Percentiles rank a stretch among this genome's conserved stretches.
phyloP scores from a whole-genome alignment of 169 alveolate species.

The Neospora caninum region DNA sequence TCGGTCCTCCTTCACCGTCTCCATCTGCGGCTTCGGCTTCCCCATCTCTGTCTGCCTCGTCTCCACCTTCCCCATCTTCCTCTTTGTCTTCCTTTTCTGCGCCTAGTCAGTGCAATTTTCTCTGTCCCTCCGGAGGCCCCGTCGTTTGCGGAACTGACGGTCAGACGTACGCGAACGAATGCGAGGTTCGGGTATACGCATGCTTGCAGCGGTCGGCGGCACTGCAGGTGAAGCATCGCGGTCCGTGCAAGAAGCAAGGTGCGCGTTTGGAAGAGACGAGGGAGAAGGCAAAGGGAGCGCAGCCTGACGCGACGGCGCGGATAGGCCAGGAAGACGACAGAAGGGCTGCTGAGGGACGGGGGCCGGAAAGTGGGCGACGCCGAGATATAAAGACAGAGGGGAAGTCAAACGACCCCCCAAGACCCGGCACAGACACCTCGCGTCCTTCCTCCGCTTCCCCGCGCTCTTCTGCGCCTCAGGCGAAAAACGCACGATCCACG shows the following conservation, averaged over 20 bases:
- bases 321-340: neutral
- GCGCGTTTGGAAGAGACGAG: neutral
- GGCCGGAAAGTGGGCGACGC: neutral
- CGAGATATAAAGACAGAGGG: neutral
- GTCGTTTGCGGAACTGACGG: slow-evolving; percentile 36
- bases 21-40: neutral
- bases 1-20: neutral
- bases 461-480: no score
- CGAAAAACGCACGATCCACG: no score
- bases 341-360: neutral
- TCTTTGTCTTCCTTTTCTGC: neutral
- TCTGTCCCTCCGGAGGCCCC: slow-evolving; percentile 14
- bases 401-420: neutral
- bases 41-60: neutral
- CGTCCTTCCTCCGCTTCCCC: neutral
- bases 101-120: slow-evolving; percentile 7
- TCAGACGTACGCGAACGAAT: slow-evolving; percentile 20
- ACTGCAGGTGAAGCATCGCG: neutral
- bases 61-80: neutral
- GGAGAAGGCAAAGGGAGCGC: neutral
- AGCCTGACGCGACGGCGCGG: no score
- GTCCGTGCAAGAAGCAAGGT: neutral
- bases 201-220: slow-evolving; percentile 1
- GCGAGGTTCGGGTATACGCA: slow-evolving; percentile 17
- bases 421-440: neutral